phyloP scores from a whole-genome alignment of 2,329 filamentous ascomycete genomes.

The Fusarium burgessii region DNA sequence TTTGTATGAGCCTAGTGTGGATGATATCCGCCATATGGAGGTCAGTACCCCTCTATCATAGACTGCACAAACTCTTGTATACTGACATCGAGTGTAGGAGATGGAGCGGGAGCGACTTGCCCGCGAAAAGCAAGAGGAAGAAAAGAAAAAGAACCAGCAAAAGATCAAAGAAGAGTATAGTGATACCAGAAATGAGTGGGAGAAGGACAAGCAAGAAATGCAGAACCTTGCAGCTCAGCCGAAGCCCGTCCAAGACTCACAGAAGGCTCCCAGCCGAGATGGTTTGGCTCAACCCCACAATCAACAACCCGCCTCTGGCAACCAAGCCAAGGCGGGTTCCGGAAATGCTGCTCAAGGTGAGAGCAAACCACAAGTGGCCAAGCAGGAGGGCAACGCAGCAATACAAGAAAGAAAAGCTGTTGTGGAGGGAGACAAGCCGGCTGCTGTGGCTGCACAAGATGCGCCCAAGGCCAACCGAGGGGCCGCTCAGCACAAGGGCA shows the following conservation, averaged over 20 bases:
- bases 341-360: slow-evolving; percentile 24
- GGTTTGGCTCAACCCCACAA: slow-evolving; percentile 30
- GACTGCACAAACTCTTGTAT: background rate
- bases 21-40: slow-evolving; percentile 98
- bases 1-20: slow-evolving; percentile 98
- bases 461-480: slow-evolving; percentile 15
- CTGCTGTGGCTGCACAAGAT: slow-evolving; percentile 18
- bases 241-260: slow-evolving; percentile 23
- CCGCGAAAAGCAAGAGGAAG: slow-evolving; percentile 75
- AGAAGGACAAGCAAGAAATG: slow-evolving; percentile 87
- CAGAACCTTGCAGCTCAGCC: slow-evolving; percentile 66
- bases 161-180: slow-evolving; percentile 82
- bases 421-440: slow-evolving; percentile 25
- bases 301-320: slow-evolving; percentile 21
- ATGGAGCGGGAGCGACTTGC: slow-evolving; percentile 90
- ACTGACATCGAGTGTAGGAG: slow-evolving; percentile 65
- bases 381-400: slow-evolving; percentile 14
- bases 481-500: slow-evolving; percentile 16
- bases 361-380: slow-evolving; percentile 13
- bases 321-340: slow-evolving; percentile 15
- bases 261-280: slow-evolving; percentile 31
- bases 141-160: slow-evolving; percentile 81
- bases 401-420: slow-evolving; percentile 11
- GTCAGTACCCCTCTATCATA: slow-evolving; percentile 53
- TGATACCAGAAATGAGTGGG: slow-evolving; percentile 83